phyloP scores from a whole-genome alignment of 768 basidiomycete species.

The Lyophyllum atratum region DNA sequence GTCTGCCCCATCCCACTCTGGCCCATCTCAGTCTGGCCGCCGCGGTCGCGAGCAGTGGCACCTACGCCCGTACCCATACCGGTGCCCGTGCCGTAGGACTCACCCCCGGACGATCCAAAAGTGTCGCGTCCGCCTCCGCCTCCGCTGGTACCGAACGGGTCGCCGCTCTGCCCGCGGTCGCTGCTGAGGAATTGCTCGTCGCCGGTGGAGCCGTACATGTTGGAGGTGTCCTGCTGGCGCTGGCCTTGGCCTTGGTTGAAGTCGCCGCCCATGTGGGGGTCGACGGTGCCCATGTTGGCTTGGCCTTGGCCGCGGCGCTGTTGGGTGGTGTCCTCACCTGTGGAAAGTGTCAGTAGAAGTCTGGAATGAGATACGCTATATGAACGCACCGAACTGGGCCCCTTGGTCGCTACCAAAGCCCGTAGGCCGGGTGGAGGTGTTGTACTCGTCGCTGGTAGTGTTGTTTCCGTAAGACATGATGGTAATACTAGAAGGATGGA shows the following conservation, averaged over 20 bases:
- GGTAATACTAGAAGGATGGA: background rate
- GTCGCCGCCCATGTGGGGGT: background rate
- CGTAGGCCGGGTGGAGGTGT: conserved; percentile 9
- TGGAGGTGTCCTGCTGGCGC: background rate
- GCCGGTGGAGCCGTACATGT: conserved; percentile 1
- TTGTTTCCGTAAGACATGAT: conserved; percentile 20
- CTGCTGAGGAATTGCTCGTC: background rate
- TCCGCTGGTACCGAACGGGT: conserved; percentile 3
- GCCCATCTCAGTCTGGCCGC: background rate
- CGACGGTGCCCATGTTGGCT: background rate
- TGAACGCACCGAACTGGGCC: conserved; percentile 1
- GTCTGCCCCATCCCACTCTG: background rate
- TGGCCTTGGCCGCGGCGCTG: conserved; percentile 6
- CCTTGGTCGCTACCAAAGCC: background rate
- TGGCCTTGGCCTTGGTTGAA: background rate
- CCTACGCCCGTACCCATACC: conserved; percentile 1
- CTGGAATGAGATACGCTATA: no score
- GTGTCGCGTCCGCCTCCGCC: conserved; percentile 1
- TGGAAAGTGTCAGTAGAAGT: background rate
- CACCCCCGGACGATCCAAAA: conserved; percentile 15
- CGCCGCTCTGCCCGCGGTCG: background rate
- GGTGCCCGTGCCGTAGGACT: conserved; percentile 7
- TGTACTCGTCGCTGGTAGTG: conserved; percentile 5
- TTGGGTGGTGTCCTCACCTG: background rate
- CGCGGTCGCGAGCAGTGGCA: background rate